Percentiles rank a stretch among this genome's conserved stretches.
These are phyloP conservation scores for Erythrophleum fordii DNA, from an alignment of 306 rosid species.

Conservation along the genomic window DNA sequence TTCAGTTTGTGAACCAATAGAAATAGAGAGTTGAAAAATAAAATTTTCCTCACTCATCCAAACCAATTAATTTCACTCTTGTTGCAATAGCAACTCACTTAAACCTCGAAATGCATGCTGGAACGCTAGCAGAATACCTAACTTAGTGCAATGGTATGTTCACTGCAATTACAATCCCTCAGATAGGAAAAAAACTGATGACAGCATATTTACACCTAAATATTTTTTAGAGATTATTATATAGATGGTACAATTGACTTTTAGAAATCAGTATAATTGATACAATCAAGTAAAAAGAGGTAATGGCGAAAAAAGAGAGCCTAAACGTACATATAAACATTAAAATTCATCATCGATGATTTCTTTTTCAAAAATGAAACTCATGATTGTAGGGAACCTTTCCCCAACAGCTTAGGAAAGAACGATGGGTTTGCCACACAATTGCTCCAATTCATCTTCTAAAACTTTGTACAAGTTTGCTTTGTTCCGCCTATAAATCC, in stretches of 20 bases:
- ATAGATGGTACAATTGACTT: conserved; percentile 26
- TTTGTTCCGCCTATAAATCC: conserved; percentile 87
- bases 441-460: conserved; percentile 67
- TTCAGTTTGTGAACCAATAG: not conserved
- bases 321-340: not conserved
- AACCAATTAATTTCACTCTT: too few species aligned
- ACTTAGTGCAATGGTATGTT: not conserved
- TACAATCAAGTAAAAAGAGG: not conserved
- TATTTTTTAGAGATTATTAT: conserved; percentile 30
- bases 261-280: not conserved
- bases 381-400: not conserved
- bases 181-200: not conserved
- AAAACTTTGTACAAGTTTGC: conserved; percentile 56
- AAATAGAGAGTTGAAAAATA: not conserved
- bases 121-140: not conserved
- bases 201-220: not conserved
- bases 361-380: conserved; percentile 28
- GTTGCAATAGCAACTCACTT: not conserved
- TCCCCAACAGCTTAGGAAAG: conserved; percentile 50
- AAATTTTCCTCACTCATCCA: not conserved
- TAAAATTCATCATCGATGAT: conserved; percentile 9
- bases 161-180: not conserved
- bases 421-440: conserved; percentile 71
- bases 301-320: not conserved
- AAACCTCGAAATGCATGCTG: not conserved